Evolutionary conservation across 2,329 filamentous ascomycete species (phyloP), one percentile per base, ranked within the genome.

Genomic region (Fusarium papillatum): DNA sequence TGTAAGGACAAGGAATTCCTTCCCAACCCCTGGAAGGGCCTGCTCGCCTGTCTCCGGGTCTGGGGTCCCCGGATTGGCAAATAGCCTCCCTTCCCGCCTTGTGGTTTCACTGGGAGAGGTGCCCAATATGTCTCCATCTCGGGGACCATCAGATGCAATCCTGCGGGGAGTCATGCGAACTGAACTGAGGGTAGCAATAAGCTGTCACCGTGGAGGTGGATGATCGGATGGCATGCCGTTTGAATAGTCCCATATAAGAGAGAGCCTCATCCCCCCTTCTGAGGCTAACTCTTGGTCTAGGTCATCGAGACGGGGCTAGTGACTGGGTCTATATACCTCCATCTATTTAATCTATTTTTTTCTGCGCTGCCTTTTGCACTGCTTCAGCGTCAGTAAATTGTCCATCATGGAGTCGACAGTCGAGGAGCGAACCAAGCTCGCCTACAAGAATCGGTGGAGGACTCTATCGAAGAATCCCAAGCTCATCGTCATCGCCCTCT

Each of bases 11-110:
- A 34, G 43, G 43, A 24, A 48, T 48, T 34, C 53, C 53, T 14
- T 63, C 22, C 29, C 13, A n/a, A 41, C 61, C 61, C 41, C 65
- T 53, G 26, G 36, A 38, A 16, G 48, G 48, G 50, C 19, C 19
- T 36, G 34, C 41, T 43, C 53, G 46, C 36, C 17, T 50, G 17
- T 69, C 60, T 68, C 41, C 68, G 24, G 55, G 70, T 78, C 76
- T 78, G 76, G 76, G 75, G 76, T 75, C 76, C 75, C 75, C 76
- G 67, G 76, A 78, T 77, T 72, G 65, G 50, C 70, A 72, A 64
- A 63, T 63, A 63, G 48, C 34, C 63, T 59, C 48, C 61, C 53
- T 39, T 43, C 41, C 43, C 61, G 50, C 36, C 36, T 7, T 16
- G 36, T 38, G 36, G 36, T 16, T 38, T 38, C 14, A 38, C 41